Evolutionary conservation across 2,329 filamentous ascomycete species (phyloP), one percentile per base, ranked within the genome.

Genomic region (Alternaria sp.): DNA sequence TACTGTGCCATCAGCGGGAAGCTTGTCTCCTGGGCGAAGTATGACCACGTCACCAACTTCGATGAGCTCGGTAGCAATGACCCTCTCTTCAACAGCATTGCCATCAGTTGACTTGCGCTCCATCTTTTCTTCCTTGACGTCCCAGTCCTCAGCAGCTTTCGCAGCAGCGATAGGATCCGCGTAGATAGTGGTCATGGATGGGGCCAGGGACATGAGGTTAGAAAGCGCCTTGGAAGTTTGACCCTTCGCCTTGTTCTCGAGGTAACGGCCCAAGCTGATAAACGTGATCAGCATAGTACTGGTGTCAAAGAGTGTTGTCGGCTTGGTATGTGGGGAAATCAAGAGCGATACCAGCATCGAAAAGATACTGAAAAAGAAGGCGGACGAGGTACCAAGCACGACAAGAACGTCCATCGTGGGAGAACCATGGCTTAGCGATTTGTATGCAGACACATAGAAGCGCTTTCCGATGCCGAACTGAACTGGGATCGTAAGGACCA

Each of bases 251-350:
- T 90, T 85, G 76, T 98, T 99, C 80, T 99, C 95, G 18, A 99
- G 81, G 81, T 91, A 99, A 36, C 95, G 90, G 4, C 95, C 93
- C 3, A 99, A 82, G 1, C 91, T 93, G 78, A 97, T 93, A 76
- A 99, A 98, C 0, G 93, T 97, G 78, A 99, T 94, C 53, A 99
- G 85, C 95, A 98, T 99, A 22, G 93, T 97, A 80, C 94, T 97
- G 1, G 95, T 99, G 75, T 99, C 95, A 72, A 99, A 99, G 16
- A 97, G 91, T 2, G 93, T 97, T 65, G 88, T 90, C 1, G 95
- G 95, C 49, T 92, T 87, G 3, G 85, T 87, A 75, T 98, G 93
- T 7, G 93, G 92, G 22, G 87, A 83, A n/a, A 87, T 84, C 14
- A 92, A 68, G 20, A 98, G 77, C 0, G 93, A 96, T 16, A 98